These are phyloP conservation scores for Backusella macrospora DNA, from an alignment of 192 early-diverging fungal genomes.

Conservation along the genomic window DNA sequence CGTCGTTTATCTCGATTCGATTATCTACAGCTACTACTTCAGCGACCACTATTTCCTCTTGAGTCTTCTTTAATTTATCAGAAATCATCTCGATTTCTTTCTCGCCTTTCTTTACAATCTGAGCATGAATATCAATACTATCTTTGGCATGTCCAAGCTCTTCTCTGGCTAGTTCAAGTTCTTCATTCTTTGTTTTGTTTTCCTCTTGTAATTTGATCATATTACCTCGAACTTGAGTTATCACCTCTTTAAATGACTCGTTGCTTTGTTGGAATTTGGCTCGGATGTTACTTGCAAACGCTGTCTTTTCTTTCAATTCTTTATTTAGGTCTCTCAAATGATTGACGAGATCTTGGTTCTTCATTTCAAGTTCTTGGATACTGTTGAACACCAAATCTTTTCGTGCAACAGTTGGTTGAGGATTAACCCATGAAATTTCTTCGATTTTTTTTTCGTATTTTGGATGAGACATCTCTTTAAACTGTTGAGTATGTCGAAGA, in stretches of 20 bases:
- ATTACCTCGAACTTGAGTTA: background rate
- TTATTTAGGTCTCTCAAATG: background rate
- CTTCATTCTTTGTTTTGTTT: background rate
- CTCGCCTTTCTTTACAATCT: background rate
- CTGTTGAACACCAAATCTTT: background rate
- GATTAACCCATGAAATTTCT: background rate
- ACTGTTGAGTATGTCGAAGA: background rate
- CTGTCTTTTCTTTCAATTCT: background rate
- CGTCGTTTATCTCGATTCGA: background rate
- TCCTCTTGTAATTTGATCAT: background rate
- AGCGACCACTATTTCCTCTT: background rate
- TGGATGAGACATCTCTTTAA: background rate
- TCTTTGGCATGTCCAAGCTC: background rate
- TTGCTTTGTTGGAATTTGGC: background rate
- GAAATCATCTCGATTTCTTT: background rate
- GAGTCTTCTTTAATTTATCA: background rate
- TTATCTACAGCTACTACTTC: background rate
- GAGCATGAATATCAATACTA: background rate
- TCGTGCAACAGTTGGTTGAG: background rate
- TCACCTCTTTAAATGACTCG: background rate
- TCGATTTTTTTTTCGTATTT: background rate
- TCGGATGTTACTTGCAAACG: background rate
- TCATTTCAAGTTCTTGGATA: background rate
- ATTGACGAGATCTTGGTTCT: background rate
- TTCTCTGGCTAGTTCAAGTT: background rate